Percentiles rank a stretch among this genome's conserved stretches.
Conservation (phyloP, 2,329 filamentous ascomycete species). For the Cercospora citrullina region DNA sequence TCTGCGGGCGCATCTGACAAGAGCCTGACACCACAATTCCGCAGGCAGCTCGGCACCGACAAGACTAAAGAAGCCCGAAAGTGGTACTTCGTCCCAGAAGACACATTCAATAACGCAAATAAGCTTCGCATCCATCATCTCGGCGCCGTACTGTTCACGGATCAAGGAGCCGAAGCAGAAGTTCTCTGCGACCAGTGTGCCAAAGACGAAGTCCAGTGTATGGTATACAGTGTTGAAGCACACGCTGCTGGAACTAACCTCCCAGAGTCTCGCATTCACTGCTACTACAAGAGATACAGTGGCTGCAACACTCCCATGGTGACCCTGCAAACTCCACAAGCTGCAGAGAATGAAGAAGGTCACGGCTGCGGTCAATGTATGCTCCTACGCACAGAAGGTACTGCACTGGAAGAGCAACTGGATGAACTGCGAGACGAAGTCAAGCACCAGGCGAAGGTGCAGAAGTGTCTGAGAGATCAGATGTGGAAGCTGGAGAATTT, state of each 20-base stretch:
- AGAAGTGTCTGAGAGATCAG: too few relatives aligned
- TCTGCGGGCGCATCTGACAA: neutral
- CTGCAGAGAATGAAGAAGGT: too few relatives aligned
- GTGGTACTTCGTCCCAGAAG: too few relatives aligned
- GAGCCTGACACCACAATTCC: neutral
- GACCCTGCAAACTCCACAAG: too few relatives aligned
- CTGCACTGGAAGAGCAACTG: too few relatives aligned
- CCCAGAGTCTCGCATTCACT: neutral
- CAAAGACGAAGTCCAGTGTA: neutral
- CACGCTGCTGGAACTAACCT: neutral
- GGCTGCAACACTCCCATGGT: neutral
- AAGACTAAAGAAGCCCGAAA: neutral
- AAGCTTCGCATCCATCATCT: neutral
- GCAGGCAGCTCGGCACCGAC: neutral
- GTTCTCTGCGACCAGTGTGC: neutral
- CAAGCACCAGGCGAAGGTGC: too few relatives aligned
- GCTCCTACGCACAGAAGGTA: too few relatives aligned
- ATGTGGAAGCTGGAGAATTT: too few relatives aligned
- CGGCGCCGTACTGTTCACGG: neutral
- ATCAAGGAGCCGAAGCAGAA: neutral
- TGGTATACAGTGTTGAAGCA: neutral
- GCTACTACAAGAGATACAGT: neutral
- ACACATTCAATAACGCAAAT: too few relatives aligned
- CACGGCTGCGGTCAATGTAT: too few relatives aligned
- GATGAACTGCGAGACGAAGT: too few relatives aligned